phyloP scores from a whole-genome alignment of 495 filamentous ascomycete genomes.

The Neurospora hispaniola region DNA sequence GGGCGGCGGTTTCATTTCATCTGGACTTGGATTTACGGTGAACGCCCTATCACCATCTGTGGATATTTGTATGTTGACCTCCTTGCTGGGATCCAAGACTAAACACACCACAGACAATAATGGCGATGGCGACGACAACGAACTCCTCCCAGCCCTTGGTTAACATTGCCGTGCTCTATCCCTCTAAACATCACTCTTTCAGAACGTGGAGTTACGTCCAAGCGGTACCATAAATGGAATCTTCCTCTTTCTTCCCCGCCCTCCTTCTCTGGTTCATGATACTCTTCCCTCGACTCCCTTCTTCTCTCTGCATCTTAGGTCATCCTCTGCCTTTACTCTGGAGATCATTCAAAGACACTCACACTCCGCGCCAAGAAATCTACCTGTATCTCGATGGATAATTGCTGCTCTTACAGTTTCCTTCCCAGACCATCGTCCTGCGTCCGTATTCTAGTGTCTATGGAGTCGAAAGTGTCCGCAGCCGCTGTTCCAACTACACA shows the following conservation, averaged over 20 bases:
- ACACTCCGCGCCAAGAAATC: not conserved
- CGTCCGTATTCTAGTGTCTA: not conserved
- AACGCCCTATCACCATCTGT: not conserved
- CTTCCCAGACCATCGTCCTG: not conserved
- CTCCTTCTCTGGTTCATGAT: not conserved
- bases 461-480: not conserved
- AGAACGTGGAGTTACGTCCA: not conserved
- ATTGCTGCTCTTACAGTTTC: not conserved
- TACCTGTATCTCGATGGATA: not conserved
- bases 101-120: not conserved
- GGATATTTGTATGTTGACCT: not conserved
- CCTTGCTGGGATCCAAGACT: not conserved
- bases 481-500: not conserved
- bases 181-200: not conserved
- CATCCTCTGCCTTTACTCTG: not conserved
- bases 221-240: not conserved
- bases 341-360: not conserved
- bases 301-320: not conserved
- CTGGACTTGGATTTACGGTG: not conserved
- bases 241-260: not conserved
- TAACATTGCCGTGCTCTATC: not conserved
- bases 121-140: not conserved
- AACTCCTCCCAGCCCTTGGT: not conserved
- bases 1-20: not conserved
- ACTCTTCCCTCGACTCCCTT: not conserved